Evolutionary conservation across 768 basidiomycete genomes (phyloP), one percentile per base, ranked within the genome.

Genomic region (Amylocystis lapponica): DNA sequence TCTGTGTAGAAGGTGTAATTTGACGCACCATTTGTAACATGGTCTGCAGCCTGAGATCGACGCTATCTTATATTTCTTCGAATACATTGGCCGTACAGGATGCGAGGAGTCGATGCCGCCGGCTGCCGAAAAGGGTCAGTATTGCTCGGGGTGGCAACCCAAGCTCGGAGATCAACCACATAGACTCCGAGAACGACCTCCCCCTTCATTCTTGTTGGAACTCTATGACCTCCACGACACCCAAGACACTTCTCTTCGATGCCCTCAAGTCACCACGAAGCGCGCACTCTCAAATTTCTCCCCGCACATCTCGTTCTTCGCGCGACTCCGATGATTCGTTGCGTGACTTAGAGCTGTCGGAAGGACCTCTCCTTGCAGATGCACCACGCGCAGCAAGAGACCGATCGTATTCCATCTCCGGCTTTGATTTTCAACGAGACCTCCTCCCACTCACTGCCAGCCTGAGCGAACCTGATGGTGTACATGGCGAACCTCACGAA

Each of bases 371-470:
- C 21, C 51, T 61, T 27, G 41, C 54, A 66, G 61, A 65, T 44
- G 29, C 55, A 12, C 55, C 61, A 13, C 50, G 55, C 25, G 26
- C 53, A 6, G 40, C 73, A 16, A 60, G 62, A 11, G 52, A 37
- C 3, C 45, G 85, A 17, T 79, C 84, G 2, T 80, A 82, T 61
- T 89, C 86, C 37, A 63, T 82, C 36, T 72, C 81, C 6, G 82
- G 83, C 6, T 90, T 92, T 60, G 79, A 90, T 51, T 90, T 90
- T 53, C 78, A 86, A 58, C 72, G 72, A 35, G 82, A 87, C 50
- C 65, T 92, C 55, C 67, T 93, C 27, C 91, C 88, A 1, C 69
- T 92, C 36, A 86, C 77, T 47, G 70, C 79, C 9, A 91, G 86
- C 57, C 61, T 91, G 47, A 83, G 85, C 38, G 86, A 89, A 46